Percentiles rank a stretch among this genome's conserved stretches.
Evolutionary conservation across 225 moss, liverwort and hornwort genomes (phyloP).

Genomic region (Rhytidiadelphus loreus): DNA sequence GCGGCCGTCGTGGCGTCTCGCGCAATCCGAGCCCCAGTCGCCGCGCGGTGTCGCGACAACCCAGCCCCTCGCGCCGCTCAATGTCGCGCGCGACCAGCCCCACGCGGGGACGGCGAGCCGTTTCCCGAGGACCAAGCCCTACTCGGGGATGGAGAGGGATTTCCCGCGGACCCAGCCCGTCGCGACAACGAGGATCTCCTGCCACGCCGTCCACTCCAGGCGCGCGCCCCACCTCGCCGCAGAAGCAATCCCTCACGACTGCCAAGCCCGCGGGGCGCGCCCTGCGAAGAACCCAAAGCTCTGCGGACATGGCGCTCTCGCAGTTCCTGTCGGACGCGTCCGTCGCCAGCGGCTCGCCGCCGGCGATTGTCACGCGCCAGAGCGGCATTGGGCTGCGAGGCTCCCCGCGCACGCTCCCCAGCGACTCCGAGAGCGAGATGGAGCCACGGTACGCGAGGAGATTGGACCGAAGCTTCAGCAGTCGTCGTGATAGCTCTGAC

Average conservation of each 20-base stretch:
- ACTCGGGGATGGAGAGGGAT: background rate
- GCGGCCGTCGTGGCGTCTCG: conserved; percentile 15
- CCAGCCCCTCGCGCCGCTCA: conserved; percentile 3
- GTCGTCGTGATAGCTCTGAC: conserved; percentile 34
- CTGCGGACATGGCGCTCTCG: conserved; percentile 29
- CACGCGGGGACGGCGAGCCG: conserved; percentile 1
- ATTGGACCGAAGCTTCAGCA: conserved; percentile 25
- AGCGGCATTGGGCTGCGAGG: conserved; percentile 6
- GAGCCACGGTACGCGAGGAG: conserved; percentile 33
- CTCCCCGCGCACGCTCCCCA: conserved; percentile 14
- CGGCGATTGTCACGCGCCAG: background rate
- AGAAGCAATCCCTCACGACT: background rate
- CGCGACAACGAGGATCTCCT: conserved; percentile 2
- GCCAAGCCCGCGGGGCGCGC: conserved; percentile 6
- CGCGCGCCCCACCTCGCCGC: conserved; percentile 15
- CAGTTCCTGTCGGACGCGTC: conserved; percentile 23
- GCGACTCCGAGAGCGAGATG: conserved; percentile 48
- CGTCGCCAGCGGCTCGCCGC: background rate
- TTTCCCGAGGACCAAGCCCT: conserved; percentile 11
- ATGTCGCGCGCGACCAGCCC: conserved; percentile 24
- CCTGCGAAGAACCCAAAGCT: conserved; percentile 22
- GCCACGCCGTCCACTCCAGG: background rate
- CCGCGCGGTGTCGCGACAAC: conserved; percentile 10
- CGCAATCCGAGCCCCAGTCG: conserved; percentile 12
- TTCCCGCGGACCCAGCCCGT: conserved; percentile 22